Base-by-base conservation (phyloP, 1,284 basidiomycete species). In the Puccinia horiana region DNA sequence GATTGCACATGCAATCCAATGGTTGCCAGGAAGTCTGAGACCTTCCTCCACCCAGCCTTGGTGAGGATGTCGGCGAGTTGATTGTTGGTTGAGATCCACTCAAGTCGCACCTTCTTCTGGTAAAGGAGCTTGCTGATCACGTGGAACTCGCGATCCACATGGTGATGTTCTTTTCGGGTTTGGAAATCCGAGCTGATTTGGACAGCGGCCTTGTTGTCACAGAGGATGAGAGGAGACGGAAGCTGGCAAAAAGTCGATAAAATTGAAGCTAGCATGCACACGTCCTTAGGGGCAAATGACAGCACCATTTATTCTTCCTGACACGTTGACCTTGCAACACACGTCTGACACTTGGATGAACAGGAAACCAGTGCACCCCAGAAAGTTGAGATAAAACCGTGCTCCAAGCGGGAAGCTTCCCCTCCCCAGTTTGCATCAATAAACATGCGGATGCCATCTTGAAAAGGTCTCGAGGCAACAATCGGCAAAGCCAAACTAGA, bases 391-490 rank as follows among this genome's bases (percentile, higher is more conserved):
- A 75, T 37, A 40, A 54, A 75, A 2, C 73, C 49, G 9, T 54
- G 42, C 2, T 56, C 73, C 1, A 35, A 75, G 12, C 73, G 11
- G 11, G 73, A 4, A 1, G 26, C 47, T 18, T 70, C 67, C 1
- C 67, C 67, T 11, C 67, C 67, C 67, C 67, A 42, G 26, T 49
- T 70, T 3, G 67, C 67, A 44, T 70, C 67, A 2, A 42, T 26
- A 42, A 16, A 70, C 2, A 26, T 42, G 3, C 29, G 3, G 23
- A 63, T 32, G 5, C 6, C 8, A 12, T 18, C 9, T 8, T 29
- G 11, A 20, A 44, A 40, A n/a, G 26, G n/a, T 58, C 26, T 8
- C 4, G 49, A 11, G 49, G 49, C 49, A 52, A 52, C 4, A 52
- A 52, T 52, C 12, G 49, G 49, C 4, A 52, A 20, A 16, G 49